These are phyloP conservation scores for Phytophthora hibernalis DNA, from an alignment of 352 stramenopile species.

Conservation along the genomic window DNA sequence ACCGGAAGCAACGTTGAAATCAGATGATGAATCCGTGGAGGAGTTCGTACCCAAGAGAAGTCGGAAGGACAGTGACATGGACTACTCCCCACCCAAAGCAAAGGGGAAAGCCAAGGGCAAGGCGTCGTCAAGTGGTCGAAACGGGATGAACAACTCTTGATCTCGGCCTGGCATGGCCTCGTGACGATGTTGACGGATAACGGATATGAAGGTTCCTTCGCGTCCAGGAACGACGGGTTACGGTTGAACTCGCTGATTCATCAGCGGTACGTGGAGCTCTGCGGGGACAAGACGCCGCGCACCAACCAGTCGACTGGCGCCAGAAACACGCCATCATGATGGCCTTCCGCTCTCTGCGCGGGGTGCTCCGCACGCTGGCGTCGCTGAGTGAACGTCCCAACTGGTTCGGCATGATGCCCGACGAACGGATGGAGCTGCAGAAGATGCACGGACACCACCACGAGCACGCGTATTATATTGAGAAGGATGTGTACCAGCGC, in stretches of 20 bases:
- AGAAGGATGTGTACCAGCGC: constrained; percentile 39
- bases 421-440: constrained; percentile 44
- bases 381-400: constrained; percentile 41
- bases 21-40: constrained; percentile 9
- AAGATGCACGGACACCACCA: constrained; percentile 43
- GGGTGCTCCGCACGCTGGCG: constrained; percentile 38
- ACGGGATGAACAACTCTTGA: constrained; percentile 33
- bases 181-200: constrained; percentile 30
- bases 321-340: constrained; percentile 44
- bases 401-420: constrained; percentile 48
- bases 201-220: constrained; percentile 31
- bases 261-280: constrained; percentile 45
- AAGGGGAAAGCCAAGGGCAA: constrained; percentile 35
- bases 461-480: constrained; percentile 41
- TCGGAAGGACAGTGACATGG: constrained; percentile 13
- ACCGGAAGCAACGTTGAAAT: constrained; percentile 7
- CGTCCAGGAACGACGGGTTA: constrained; percentile 37
- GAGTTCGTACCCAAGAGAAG: constrained; percentile 12
- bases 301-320: constrained; percentile 43
- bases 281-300: constrained; percentile 19
- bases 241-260: constrained; percentile 44
- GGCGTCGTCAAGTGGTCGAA: constrained; percentile 38
- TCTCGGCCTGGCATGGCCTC: constrained; percentile 45
- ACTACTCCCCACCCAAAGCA: constrained; percentile 34
- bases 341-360: constrained; percentile 40